Conservation (phyloP, 1,139 yeast species). For the Suhomyces taliae region DNA sequence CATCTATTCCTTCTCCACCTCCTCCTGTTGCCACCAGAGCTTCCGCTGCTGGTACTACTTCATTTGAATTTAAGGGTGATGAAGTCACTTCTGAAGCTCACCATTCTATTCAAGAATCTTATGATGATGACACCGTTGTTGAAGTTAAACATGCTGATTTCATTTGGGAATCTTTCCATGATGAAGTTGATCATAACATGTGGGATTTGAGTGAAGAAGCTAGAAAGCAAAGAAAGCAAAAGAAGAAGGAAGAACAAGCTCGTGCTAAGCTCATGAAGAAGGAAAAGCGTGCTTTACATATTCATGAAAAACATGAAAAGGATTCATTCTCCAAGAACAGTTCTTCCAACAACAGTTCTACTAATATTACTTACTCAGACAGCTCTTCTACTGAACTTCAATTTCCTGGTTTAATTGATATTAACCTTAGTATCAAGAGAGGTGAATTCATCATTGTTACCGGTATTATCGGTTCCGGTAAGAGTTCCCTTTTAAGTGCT, state of each 20-base stretch:
- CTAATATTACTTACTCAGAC: conserved; percentile 2
- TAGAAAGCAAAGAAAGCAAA: conserved; percentile 15
- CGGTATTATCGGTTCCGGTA: conserved; percentile 46
- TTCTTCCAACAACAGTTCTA: conserved; percentile 16
- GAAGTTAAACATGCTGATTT: conserved; percentile 34
- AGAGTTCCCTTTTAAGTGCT: conserved; percentile 39
- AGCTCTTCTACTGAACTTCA: conserved; percentile 10
- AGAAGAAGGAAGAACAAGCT: conserved; percentile 15
- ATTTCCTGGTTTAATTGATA: conserved; percentile 33
- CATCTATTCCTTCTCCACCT: background rate
- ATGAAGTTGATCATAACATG: conserved; percentile 25
- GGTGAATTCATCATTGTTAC: conserved; percentile 40
- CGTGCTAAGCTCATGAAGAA: conserved; percentile 16
- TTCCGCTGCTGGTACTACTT: conserved; percentile 13
- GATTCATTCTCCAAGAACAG: conserved; percentile 7
- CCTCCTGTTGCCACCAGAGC: conserved; percentile 10
- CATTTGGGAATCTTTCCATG: conserved; percentile 37
- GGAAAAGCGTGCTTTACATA: conserved; percentile 16
- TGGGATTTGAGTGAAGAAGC: conserved; percentile 27
- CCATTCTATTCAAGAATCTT: background rate
- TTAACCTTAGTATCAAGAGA: conserved; percentile 27
- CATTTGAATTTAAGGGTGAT: background rate
- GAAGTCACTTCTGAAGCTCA: conserved; percentile 3
- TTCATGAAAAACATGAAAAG: conserved; percentile 7
- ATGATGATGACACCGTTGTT: conserved; percentile 15